A percentile compares a stretch with the other conserved stretches of the same genome.
phyloP scores from a whole-genome alignment of 2,329 filamentous ascomycete species.

The Microcyclospora pomicola region DNA sequence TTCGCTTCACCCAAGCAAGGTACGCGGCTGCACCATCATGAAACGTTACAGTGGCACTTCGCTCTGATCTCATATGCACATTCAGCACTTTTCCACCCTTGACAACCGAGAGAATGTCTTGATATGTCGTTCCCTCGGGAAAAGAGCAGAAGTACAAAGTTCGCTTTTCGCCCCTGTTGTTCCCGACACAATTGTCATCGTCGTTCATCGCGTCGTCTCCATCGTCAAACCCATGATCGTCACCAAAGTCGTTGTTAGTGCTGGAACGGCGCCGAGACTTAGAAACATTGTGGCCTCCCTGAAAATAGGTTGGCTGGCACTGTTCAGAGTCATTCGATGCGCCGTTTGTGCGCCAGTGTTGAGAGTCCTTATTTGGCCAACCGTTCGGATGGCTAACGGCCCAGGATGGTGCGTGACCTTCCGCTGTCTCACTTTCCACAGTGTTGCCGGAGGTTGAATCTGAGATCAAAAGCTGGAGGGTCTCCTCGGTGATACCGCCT shows the following conservation, averaged over 20 bases:
- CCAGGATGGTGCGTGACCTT: slow-evolving; percentile 4
- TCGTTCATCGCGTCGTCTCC: slow-evolving; percentile 1
- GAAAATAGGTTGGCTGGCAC: too few relatives aligned
- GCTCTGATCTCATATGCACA: slow-evolving; percentile 50
- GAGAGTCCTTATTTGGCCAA: too few relatives aligned
- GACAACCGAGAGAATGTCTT: slow-evolving; percentile 50
- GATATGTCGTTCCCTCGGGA: slow-evolving; percentile 46
- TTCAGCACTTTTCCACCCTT: slow-evolving; percentile 60
- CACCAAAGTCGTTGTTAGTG: too few relatives aligned
- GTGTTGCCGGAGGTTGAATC: too few relatives aligned
- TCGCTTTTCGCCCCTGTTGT: slow-evolving; percentile 18
- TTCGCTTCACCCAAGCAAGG: slow-evolving; percentile 46
- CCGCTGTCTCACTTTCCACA: too few relatives aligned
- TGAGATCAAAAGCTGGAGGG: slow-evolving; percentile 33
- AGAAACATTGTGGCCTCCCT: too few relatives aligned
- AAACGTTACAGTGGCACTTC: slow-evolving; percentile 55
- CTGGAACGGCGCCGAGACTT: too few relatives aligned
- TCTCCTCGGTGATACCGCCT: slow-evolving; percentile 37
- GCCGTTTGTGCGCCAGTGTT: too few relatives aligned
- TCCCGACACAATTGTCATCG: slow-evolving; percentile 3
- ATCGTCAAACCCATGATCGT: neutral
- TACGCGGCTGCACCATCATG: slow-evolving; percentile 50
- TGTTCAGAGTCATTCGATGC: too few relatives aligned
- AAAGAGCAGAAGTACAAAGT: slow-evolving; percentile 52
- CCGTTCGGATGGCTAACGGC: slow-evolving; percentile 6